Evolutionary conservation across 257 asterid species (phyloP), one percentile per base, ranked within the genome.

Genomic region (Craterostigma plantagineum): DNA sequence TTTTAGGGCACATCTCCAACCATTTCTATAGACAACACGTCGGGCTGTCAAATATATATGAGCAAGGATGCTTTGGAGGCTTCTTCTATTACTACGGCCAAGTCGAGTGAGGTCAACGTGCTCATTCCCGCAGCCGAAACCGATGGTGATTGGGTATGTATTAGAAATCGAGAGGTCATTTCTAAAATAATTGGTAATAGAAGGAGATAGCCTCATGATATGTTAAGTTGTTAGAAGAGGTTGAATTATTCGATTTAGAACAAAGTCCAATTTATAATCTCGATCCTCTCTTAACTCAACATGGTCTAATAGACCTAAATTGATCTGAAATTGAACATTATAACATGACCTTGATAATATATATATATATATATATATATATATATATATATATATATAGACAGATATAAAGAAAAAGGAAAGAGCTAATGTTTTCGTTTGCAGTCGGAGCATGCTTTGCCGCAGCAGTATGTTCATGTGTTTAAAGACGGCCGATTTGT

Each of bases 121-220:
- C 38, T 90, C 69, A 85, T 83, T 16, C 99, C 99, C 56, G 92
- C 76, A 43, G 60, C 86, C 10, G 83, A 66, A 38, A 46, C 91
- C 9, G 79, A 83, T 54, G 80, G 74, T 59, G 99, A 90, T 56
- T 90, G 92, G 99, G 99, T 90, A 90, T 46, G 81, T n/a, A n/a
- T n/a, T n/a, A n/a, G n/a, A n/a, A n/a, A n/a, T n/a, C n/a, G n/a
- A n/a, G n/a, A n/a, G n/a, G n/a, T n/a, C n/a, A n/a, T n/a, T n/a
- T n/a, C n/a, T n/a, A n/a, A n/a, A n/a, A n/a, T n/a, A n/a, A n/a
- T n/a, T n/a, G n/a, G n/a, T n/a, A n/a, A n/a, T n/a, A n/a, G n/a
- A n/a, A n/a, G n/a, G n/a, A n/a, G n/a, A n/a, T n/a, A 54, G 50
- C 47, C 55, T 33, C 9, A 7, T 33, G 35, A 39, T 54, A 7